A percentile compares a stretch with the other conserved stretches of the same genome.
Evolutionary conservation across 805 yeast species (phyloP).

Genomic region (Hanseniaspora singularis): DNA sequence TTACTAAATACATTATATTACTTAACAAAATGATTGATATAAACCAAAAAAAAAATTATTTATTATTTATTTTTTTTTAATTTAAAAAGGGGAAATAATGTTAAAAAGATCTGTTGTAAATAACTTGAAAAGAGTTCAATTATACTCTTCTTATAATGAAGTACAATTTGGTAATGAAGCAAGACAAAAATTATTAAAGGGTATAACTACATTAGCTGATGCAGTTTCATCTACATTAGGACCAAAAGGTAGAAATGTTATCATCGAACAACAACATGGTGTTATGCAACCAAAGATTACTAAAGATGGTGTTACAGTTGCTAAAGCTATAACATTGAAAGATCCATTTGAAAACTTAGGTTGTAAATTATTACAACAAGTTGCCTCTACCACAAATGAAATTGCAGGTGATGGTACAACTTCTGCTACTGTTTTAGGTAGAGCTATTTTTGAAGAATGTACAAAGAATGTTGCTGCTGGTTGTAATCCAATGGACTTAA

Average conservation of each 20-base stretch:
- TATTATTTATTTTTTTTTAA: too few species aligned
- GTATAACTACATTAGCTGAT: slow-evolving; percentile 89
- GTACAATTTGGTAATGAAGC: slow-evolving; percentile 95
- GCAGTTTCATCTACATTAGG: slow-evolving; percentile 96
- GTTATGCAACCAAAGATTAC: slow-evolving; percentile 78
- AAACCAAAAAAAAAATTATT: too few species aligned
- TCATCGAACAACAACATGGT: slow-evolving; percentile 92
- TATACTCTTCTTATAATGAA: slow-evolving; percentile 59
- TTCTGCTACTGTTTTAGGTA: slow-evolving; percentile 90
- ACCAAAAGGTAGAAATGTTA: slow-evolving; percentile 94
- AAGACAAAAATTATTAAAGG: slow-evolving; percentile 82
- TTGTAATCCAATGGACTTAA: slow-evolving; percentile 95
- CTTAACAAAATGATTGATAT: too few species aligned
- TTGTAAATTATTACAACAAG: slow-evolving; percentile 88
- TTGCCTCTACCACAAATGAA: slow-evolving; percentile 93
- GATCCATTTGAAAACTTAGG: slow-evolving; percentile 96
- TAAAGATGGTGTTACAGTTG: slow-evolving; percentile 98
- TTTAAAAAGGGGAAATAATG: neutral
- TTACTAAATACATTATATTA: too few species aligned
- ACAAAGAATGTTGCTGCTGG: slow-evolving; percentile 98
- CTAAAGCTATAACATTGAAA: slow-evolving; percentile 65
- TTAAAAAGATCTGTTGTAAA: slow-evolving; percentile 13
- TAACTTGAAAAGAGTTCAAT: slow-evolving; percentile 22
- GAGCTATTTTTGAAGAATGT: slow-evolving; percentile 87
- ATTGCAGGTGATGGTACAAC: slow-evolving; percentile 99